Base-by-base conservation (phyloP, 805 yeast genomes). In the Starmera caribaea region DNA sequence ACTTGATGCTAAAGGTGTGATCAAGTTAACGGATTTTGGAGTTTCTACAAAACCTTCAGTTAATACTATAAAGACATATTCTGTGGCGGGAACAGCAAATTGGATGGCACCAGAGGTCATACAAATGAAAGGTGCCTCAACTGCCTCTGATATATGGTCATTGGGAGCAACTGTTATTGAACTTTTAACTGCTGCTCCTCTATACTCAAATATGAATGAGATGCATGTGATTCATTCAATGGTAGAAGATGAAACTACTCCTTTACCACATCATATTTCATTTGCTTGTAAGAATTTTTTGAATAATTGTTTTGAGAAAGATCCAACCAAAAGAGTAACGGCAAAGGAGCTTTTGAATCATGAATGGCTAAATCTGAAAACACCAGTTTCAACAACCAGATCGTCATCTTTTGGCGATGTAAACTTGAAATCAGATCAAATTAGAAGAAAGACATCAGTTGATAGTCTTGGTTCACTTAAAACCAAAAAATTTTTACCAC, bases 41-140 rank as follows among this genome's bases (percentile, higher is more conserved):
- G 78, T 81, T 16, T 77, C 85, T 16, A 85, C 86, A 0, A 84
- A 82, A 55, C 65, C 82, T 24, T 47, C 95, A 3, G 72, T 66
- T 43, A 51, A 42, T 16, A 48, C 51, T 3, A 57, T 77, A 45
- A 68, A 81, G 39, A 73, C 83, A 47, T 68, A 67, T 57, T 74
- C 79, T 0, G 65, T 73, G 47, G 79, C 75, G 0, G 98, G 98
- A 2, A 87, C 97, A 0, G 95, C 97, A 0, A 84, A 90, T 55
- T 92, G 97, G 97, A 89, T 92, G 96, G 97, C 98, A 0, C 98
- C 98, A 0, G 98, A 92, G 55, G 79, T 94, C 3, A 83, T 92
- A 4, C 68, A 80, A 33, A 79, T 87, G 49, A 84, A 81, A 51
- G 95, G 94, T 3, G 82, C 90, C 2, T 80, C 94, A 9, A 76